These are phyloP conservation scores for Pulveroboletus frians DNA, from an alignment of 768 basidiomycete species.

Conservation along the genomic window DNA sequence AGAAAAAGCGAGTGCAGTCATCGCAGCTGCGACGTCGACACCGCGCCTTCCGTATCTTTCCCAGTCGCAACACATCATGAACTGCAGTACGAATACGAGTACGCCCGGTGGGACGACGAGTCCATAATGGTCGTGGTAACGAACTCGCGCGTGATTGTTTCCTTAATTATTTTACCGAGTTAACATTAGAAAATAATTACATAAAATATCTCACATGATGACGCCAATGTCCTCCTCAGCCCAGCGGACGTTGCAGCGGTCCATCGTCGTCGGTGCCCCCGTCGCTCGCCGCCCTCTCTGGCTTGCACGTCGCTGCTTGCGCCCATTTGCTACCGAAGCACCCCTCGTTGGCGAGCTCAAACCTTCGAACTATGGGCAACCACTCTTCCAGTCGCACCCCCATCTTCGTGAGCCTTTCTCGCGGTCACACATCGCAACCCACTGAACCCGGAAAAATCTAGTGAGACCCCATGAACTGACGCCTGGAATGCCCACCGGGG, in stretches of 20 bases:
- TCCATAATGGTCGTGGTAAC: slow-evolving; percentile 11
- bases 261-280: background rate
- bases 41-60: slow-evolving; percentile 48
- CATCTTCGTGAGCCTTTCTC: slow-evolving; percentile 55
- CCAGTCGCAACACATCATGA: slow-evolving; percentile 33
- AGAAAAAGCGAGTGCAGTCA: slow-evolving; percentile 60
- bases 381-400: slow-evolving; percentile 71
- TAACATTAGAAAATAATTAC: background rate
- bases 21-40: slow-evolving; percentile 61
- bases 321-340: slow-evolving; percentile 34
- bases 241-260: slow-evolving; percentile 15
- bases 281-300: background rate
- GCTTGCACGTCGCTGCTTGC: slow-evolving; percentile 3
- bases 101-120: slow-evolving; percentile 12
- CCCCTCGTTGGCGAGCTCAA: slow-evolving; percentile 37
- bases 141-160: slow-evolving; percentile 19
- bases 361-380: slow-evolving; percentile 78
- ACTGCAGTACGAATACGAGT: background rate
- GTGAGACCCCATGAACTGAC: slow-evolving; percentile 68
- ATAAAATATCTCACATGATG: background rate
- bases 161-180: background rate
- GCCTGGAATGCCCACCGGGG: slow-evolving; percentile 69
- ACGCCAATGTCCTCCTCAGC: slow-evolving; percentile 17
- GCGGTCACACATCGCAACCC: background rate
- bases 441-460: slow-evolving; percentile 22